Evolutionary conservation across 768 basidiomycete species (phyloP).

Genomic region (Stropharia rugosoannulata): DNA sequence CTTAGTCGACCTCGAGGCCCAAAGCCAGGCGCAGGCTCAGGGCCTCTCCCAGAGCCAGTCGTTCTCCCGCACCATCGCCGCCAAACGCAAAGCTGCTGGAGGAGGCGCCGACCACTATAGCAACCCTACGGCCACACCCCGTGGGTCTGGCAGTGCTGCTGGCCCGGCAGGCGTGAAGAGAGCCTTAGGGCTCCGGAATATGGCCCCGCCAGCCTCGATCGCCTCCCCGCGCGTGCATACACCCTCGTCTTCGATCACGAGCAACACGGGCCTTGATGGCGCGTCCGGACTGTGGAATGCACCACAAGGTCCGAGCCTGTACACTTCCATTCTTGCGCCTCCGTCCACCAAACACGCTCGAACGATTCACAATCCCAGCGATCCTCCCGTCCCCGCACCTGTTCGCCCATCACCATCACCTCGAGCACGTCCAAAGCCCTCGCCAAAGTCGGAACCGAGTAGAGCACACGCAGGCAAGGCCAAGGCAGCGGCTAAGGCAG

Average conservation of each 20-base stretch:
- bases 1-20: conserved; percentile 71
- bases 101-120: conserved; percentile 47
- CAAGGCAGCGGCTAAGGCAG: not conserved
- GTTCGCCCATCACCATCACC: conserved; percentile 45
- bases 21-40: conserved; percentile 52
- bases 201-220: conserved; percentile 42
- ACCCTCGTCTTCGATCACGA: conserved; percentile 13
- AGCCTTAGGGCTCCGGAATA: conserved; percentile 41
- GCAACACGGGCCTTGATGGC: conserved; percentile 24
- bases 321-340: conserved; percentile 71
- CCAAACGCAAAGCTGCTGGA: conserved; percentile 54
- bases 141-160: conserved; percentile 18
- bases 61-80: conserved; percentile 52
- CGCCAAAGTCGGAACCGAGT: conserved; percentile 45
- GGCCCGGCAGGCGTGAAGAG: conserved; percentile 24
- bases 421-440: conserved; percentile 38
- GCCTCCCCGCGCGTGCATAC: conserved; percentile 42
- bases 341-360: conserved; percentile 76
- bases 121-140: conserved; percentile 48
- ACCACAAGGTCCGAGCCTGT: conserved; percentile 58
- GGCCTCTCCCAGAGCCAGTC: conserved; percentile 31
- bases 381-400: conserved; percentile 64
- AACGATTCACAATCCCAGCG: conserved; percentile 73
- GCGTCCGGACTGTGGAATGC: conserved; percentile 31
- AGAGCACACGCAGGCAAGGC: conserved; percentile 33